These are phyloP conservation scores for Hyphopichia wangnamkhiaoensis DNA, from an alignment of 1,139 yeast species.

Conservation along the genomic window DNA sequence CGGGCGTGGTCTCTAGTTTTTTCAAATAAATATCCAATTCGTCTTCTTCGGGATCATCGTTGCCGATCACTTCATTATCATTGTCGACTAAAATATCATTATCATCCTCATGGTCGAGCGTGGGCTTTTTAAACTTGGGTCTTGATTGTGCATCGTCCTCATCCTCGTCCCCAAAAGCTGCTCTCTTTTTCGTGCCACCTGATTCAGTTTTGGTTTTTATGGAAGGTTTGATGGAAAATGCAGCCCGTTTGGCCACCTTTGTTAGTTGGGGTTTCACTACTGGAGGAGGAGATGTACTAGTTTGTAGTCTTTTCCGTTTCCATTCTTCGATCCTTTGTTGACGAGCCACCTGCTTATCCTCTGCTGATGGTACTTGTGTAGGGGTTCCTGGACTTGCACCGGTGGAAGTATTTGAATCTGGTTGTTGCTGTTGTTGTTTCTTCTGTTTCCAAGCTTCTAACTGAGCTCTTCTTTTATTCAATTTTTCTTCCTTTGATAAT, in stretches of 20 bases:
- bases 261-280: not conserved
- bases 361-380: conserved; percentile 6
- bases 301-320: conserved; percentile 29
- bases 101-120: conserved; percentile 10
- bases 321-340: conserved; percentile 42
- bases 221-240: conserved; percentile 8
- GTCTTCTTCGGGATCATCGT: conserved; percentile 17
- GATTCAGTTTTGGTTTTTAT: conserved; percentile 4
- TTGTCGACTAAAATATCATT: too few species aligned
- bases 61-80: too few species aligned
- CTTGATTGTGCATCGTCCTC: conserved; percentile 19
- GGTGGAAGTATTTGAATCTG: too few species aligned
- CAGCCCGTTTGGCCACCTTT: not conserved
- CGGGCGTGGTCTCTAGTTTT: not conserved
- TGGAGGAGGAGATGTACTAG: conserved; percentile 2
- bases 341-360: conserved; percentile 19
- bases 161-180: conserved; percentile 16
- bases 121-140: conserved; percentile 30
- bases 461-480: conserved; percentile 37
- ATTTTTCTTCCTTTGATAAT: conserved; percentile 33
- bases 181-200: conserved; percentile 11
- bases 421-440: conserved; percentile 1
- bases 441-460: conserved; percentile 41
- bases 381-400: too few species aligned
- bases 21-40: conserved; percentile 23